These are phyloP conservation scores for Turnera subulata DNA, from an alignment of 345 rosid genomes.

Conservation along the genomic window DNA sequence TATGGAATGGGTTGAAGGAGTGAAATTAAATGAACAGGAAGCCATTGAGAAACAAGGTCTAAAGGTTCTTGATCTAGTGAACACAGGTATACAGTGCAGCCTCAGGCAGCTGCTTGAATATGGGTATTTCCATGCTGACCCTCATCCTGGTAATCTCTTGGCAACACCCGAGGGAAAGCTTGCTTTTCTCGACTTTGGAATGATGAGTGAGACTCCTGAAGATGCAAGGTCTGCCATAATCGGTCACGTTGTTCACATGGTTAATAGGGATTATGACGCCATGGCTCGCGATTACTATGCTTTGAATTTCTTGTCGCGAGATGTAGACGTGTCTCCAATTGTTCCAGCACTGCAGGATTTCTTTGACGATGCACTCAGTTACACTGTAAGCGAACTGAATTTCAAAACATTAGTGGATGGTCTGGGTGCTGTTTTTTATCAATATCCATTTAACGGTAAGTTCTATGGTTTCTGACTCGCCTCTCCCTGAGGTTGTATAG, in stretches of 20 bases:
- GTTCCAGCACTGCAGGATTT: constrained; percentile 80
- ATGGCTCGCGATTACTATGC: constrained; percentile 96
- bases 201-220: constrained; percentile 99
- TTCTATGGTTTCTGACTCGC: neutral
- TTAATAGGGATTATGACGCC: constrained; percentile 94
- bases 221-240: constrained; percentile 92
- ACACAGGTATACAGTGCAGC: constrained; percentile 93
- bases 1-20: constrained; percentile 98
- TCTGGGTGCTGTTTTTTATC: constrained; percentile 82
- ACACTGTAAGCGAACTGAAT: constrained; percentile 90
- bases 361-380: constrained; percentile 91
- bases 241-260: constrained; percentile 81
- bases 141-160: constrained; percentile 98
- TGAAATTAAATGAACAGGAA: constrained; percentile 76
- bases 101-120: constrained; percentile 92
- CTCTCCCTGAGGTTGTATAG: too few relatives aligned
- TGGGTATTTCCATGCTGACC: constrained; percentile 96
- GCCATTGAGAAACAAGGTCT: constrained; percentile 92
- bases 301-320: constrained; percentile 71
- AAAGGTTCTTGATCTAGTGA: constrained; percentile 93
- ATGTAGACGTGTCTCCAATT: constrained; percentile 91
- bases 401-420: constrained; percentile 93
- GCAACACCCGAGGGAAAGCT: constrained; percentile 98
- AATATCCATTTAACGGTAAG: constrained; percentile 83
- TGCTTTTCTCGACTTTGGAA: constrained; percentile 96